Percentiles rank a stretch among this genome's conserved stretches.
These are phyloP conservation scores for Sordariomycetes sp. DNA, from an alignment of 2,329 filamentous ascomycete species.

Conservation along the genomic window DNA sequence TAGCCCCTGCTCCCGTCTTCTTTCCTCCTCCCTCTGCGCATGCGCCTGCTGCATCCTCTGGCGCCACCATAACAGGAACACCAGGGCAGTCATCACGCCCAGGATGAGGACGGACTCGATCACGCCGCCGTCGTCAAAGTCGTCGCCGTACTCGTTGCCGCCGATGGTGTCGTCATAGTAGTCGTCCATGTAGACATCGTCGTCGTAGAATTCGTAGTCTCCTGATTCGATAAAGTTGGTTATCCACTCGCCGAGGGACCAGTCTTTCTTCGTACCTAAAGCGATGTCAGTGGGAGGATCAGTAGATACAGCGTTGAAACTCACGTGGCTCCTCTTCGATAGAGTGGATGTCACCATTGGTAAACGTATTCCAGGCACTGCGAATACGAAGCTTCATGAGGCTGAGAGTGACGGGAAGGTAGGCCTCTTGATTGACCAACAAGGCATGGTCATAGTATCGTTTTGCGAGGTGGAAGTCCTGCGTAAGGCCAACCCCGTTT, in stretches of 20 bases:
- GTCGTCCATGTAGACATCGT: constrained; percentile 41
- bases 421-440: constrained; percentile 86
- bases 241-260: constrained; percentile 80
- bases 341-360: constrained; percentile 81
- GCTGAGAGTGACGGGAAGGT: constrained; percentile 83
- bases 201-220: constrained; percentile 55
- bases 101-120: constrained; percentile 81
- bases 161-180: constrained; percentile 46
- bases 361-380: constrained; percentile 92
- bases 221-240: constrained; percentile 72
- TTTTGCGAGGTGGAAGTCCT: constrained; percentile 96
- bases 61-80: constrained; percentile 73
- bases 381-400: constrained; percentile 75
- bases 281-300: not conserved
- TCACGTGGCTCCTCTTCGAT: constrained; percentile 83
- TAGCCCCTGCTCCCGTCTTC: constrained; percentile 20
- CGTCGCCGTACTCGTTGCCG: constrained; percentile 44
- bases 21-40: constrained; percentile 20
- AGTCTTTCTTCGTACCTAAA: constrained; percentile 59
- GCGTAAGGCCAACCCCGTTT: constrained; percentile 83
- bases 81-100: constrained; percentile 62
- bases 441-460: constrained; percentile 90
- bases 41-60: constrained; percentile 58
- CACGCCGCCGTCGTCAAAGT: constrained; percentile 66
- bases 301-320: constrained; percentile 14